Conservation (phyloP, 2,329 filamentous ascomycete species). For the Fusarium chaquense region DNA sequence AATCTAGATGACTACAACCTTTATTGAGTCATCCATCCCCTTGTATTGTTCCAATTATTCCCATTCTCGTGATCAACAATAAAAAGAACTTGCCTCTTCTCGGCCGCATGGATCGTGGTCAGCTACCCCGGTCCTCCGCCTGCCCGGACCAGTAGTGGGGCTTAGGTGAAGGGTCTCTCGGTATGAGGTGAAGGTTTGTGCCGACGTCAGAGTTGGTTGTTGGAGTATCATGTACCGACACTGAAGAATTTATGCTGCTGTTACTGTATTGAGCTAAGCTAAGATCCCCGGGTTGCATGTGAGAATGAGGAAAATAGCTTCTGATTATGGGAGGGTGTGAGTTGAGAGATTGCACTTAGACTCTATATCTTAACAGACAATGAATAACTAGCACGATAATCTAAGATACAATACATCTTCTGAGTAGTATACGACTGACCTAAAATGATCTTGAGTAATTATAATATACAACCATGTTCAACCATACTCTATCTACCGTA, state of each 20-base stretch:
- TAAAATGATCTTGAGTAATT: background rate
- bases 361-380: background rate
- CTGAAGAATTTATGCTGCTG: no score
- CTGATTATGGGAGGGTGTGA: slow-evolving; percentile 22
- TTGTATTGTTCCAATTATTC: background rate
- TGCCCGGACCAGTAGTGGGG: slow-evolving; percentile 45
- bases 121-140: slow-evolving; percentile 45
- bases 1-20: background rate
- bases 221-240: background rate
- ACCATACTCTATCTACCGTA: background rate
- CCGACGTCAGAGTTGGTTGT: slow-evolving; percentile 35
- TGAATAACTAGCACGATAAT: background rate
- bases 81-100: background rate
- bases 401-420: background rate
- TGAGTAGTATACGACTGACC: background rate
- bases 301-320: slow-evolving; percentile 12
- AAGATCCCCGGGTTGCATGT: slow-evolving; percentile 13
- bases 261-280: background rate
- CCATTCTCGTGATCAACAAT: slow-evolving; percentile 20
- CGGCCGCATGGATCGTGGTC: slow-evolving; percentile 46
- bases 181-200: background rate
- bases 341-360: background rate
- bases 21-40: slow-evolving; percentile 7
- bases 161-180: slow-evolving; percentile 6
- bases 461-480: background rate